phyloP scores from a whole-genome alignment of 139 green algal genomes.

The Desmodesmus armatus region DNA sequence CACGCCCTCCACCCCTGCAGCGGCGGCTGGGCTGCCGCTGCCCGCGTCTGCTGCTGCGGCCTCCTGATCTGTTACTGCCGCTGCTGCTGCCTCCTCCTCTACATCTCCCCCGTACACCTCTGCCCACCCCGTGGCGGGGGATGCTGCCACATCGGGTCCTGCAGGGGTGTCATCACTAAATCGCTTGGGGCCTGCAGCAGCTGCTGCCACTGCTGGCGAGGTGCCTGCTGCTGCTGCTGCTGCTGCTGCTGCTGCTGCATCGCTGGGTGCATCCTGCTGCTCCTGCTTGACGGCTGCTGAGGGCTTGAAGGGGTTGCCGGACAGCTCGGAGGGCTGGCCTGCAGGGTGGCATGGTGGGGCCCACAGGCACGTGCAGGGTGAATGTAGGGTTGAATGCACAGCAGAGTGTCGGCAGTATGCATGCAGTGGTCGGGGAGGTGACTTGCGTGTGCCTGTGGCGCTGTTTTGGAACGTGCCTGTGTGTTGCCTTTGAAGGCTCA shows the following conservation, averaged over 20 bases:
- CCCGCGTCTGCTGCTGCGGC: not conserved
- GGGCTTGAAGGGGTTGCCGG: conserved; percentile 12
- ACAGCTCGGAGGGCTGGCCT: not conserved
- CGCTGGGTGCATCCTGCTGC: not conserved
- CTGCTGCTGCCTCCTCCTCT: not conserved
- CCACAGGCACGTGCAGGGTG: no score
- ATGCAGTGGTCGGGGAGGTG: no score
- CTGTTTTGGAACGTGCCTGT: no score
- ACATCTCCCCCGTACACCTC: conserved; percentile 56
- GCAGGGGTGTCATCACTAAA: conserved; percentile 47
- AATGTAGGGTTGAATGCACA: no score
- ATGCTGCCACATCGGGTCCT: conserved; percentile 39
- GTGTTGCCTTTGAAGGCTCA: no score
- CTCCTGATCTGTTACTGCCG: not conserved
- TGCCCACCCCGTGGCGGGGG: conserved; percentile 68
- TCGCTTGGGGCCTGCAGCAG: conserved; percentile 3
- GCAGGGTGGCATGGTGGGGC: no score
- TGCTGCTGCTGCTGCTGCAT: not conserved
- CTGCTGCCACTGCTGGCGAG: not conserved
- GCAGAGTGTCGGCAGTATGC: no score
- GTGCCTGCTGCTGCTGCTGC: conserved; percentile 13
- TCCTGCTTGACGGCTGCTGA: not conserved
- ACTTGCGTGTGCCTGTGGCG: no score
- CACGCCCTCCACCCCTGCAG: not conserved
- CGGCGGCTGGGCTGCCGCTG: not conserved